Evolutionary conservation across 306 rosid species (phyloP), one percentile per base, ranked within the genome.

Genomic region (Benincasa hispida): DNA sequence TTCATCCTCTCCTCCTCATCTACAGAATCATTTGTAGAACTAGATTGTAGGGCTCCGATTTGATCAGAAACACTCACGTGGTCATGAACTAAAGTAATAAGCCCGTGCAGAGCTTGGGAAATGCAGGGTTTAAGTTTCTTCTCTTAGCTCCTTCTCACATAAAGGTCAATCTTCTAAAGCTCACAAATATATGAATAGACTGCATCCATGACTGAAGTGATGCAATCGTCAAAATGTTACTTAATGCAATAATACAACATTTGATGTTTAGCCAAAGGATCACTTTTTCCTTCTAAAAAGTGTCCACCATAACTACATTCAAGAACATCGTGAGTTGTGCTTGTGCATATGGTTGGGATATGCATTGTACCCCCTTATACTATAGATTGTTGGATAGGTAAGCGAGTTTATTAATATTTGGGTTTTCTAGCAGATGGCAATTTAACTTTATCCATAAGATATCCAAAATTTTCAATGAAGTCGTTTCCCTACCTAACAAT

Each of bases 51-150:
- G 53, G 75, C 80, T 81, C 78, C 80, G 76, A 79, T 84, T 70
- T 70, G 88, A 74, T 83, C 83, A 59, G 79, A 41, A 70, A 80
- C 54, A 25, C 82, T 84, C 45, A 90, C 78, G 22, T 79, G 79
- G 72, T 78, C 82, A 84, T 95, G 98, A 85, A 95, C 98, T 79
- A 90, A 63, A 78, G 96, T 88, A 83, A 92, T 82, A 76, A 95
- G 90, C 82, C 86, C 92, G 81, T 85, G 97, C 84, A 92, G 96
- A 88, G 89, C 91, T 86, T 81, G 93, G 76, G 78, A 79, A 51
- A 82, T 85, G 77, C 79, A 63, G 51, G 96, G 89, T 69, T 89
- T 93, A 77, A 92, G 39, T 72, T 80, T 56, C 81, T 78, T 84
- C 88, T 58, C 78, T 76, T 42, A 51, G 53, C 27, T 79, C 85